Evolutionary conservation across 805 yeast genomes (phyloP), one percentile per base, ranked within the genome.

Genomic region (Yamadazyma kitorensis): DNA sequence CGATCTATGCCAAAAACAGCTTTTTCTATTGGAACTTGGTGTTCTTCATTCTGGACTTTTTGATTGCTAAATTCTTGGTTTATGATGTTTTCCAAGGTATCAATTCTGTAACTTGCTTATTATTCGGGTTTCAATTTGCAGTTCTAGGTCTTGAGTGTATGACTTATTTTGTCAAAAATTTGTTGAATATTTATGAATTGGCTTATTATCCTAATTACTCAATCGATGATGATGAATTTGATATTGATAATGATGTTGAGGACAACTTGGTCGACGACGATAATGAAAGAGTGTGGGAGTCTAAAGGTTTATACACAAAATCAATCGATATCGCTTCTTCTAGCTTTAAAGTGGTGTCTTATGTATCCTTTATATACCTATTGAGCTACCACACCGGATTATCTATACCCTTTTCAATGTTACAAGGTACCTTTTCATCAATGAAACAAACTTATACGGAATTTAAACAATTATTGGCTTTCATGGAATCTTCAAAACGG

Each of bases 71-170:
- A 31, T 59, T 72, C 17, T 73, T 84, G 46, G 70, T 80, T n/a
- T 74, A 75, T 43, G 76, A 71, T 41, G 66, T 74, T 1, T 74
- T 74, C 42, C 68, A 65, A 35, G 72, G 72, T 23, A 60, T 61
- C 44, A 77, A 63, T 34, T 59, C 85, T 13, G 73, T 77, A 29
- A 69, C 76, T 3, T 77, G 78, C 45, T 60, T 84, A 25, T 68
- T 82, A 34, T 80, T 86, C 54, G 89, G 88, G 1, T 80, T 86
- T 53, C 93, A 86, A 49, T 81, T 82, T 50, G 80, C 83, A 3
- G 63, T 86, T 38, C 64, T 82, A 40, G 72, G 75, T 15, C 66
- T 82, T 20, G 80, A 78, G 29, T 53, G 76, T 17, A 46, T 78
- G 11, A 61, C 72, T 6, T 59, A 68, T 31, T 51, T 67, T 10